phyloP scores from a whole-genome alignment of 2,329 filamentous ascomycete genomes.

The Aspergillus fijiensis region DNA sequence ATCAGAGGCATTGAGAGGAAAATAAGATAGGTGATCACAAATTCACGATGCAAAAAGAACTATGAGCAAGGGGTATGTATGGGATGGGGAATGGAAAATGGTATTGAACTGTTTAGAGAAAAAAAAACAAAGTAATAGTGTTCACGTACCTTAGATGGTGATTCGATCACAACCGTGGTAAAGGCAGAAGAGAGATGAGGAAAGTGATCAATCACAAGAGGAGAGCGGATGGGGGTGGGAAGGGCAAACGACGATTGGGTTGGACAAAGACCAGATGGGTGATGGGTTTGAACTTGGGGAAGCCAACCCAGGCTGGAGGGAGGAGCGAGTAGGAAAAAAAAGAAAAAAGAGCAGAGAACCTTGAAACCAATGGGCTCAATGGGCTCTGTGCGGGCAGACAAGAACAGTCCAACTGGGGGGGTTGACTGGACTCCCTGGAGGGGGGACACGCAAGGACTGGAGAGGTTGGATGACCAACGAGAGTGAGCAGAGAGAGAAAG shows the following conservation, averaged over 20 bases:
- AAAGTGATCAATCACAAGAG: conserved; percentile 22
- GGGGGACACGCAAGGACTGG: conserved; percentile 30
- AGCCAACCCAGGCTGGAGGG: conserved; percentile 11
- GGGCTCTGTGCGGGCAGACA: conserved; percentile 21
- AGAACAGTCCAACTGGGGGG: conserved; percentile 19
- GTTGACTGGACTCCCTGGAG: conserved; percentile 20
- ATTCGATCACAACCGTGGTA: conserved; percentile 25
- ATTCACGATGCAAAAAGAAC: neutral
- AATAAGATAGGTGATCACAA: neutral
- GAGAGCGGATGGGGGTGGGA: conserved; percentile 17
- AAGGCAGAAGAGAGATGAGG: conserved; percentile 8
- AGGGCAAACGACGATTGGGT: conserved; percentile 21
- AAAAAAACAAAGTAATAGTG: conserved; percentile 6
- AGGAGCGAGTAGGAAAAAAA: conserved; percentile 25
- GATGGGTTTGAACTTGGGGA: conserved; percentile 20
- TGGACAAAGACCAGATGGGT: conserved; percentile 19
- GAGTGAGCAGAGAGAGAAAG: conserved; percentile 41
- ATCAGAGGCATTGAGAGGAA: neutral
- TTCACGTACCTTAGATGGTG: conserved; percentile 26
- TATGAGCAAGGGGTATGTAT: neutral
- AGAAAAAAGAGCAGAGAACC: conserved; percentile 13
- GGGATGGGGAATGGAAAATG: conserved; percentile 15
- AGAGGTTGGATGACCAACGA: conserved; percentile 41
- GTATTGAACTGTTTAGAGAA: neutral
- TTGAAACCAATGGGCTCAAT: conserved; percentile 21